Base-by-base conservation (phyloP, 441 rosid species). In the Pelargonium myrrhifolium region DNA sequence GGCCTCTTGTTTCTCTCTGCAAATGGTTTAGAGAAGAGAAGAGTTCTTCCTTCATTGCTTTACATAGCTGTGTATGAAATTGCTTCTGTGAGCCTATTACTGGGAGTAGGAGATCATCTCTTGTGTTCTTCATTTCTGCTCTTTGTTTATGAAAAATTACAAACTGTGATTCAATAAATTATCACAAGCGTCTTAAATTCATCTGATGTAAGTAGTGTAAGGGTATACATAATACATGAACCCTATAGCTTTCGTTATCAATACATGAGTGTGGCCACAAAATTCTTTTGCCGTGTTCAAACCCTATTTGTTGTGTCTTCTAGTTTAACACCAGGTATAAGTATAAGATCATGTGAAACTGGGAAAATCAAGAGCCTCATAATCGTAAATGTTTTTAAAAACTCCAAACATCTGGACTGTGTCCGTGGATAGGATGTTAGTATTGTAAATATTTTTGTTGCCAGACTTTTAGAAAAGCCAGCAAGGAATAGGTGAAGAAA, bases 1-100 rank as follows among this genome's bases (percentile, higher is more conserved):
- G 62, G 26, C 62, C 1, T 58, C 35, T 58, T 58, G n/a, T 58
- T 31, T 58, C 62, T 58, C n/a, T 58, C 35, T 56, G 59, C 61
- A 56, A 20, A 56, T 14, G 4, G 21, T 3, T 51, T 8, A 51
- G 61, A 21, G 10, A 56, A 56, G 12, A 10, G 61, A 56, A 26
- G 18, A 28, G 61, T 56, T 56, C 17, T 56, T 56, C 28, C 61
- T 28, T 56, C 28, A 56, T 56, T 56, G 53, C 22, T 20, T 9
- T 56, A 28, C 28, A 56, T 55, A 55, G 31, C 14, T 20, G 28
- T 56, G 28, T 2, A 9, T 12, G 10, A 21, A 20, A 56, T 56
- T 56, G 31, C 26, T 56, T 56, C 22, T 56, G 4, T 35, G 39
- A 35, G 39, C 39, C 39, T 35, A 35, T 35, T 35, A 35, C 39